Percentiles rank a stretch among this genome's conserved stretches.
Evolutionary conservation across 495 filamentous ascomycete genomes (phyloP).

Genomic region (Xanthoparmelia taractica): DNA sequence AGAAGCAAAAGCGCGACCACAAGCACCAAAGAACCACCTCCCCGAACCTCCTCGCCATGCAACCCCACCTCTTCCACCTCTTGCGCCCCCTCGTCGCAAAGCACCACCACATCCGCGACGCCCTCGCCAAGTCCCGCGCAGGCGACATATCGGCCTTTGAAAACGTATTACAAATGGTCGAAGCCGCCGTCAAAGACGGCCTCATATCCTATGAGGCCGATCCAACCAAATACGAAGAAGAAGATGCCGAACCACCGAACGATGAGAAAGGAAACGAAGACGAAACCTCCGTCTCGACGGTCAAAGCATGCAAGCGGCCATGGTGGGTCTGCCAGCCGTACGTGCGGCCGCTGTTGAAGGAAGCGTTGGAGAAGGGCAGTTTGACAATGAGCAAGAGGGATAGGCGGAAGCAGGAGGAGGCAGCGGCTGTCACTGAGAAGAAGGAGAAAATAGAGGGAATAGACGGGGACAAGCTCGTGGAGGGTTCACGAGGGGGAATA

Average conservation of each 20-base stretch:
- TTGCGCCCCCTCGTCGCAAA: constrained; percentile 68
- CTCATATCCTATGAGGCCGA: constrained; percentile 62
- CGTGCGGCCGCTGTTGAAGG: constrained; percentile 76
- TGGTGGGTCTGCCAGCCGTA: constrained; percentile 95
- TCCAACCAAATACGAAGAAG: constrained; percentile 48
- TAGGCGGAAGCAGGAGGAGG: constrained; percentile 32
- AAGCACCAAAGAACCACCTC: constrained; percentile 45
- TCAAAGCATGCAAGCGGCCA: constrained; percentile 64
- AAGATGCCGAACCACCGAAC: constrained; percentile 30
- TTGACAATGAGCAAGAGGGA: constrained; percentile 58
- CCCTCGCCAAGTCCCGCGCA: constrained; percentile 56
- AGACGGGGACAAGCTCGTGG: too few relatives aligned
- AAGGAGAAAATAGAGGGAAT: too few relatives aligned
- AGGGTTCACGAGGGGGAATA: constrained; percentile 28
- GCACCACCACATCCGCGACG: constrained; percentile 75
- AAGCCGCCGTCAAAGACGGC: constrained; percentile 62
- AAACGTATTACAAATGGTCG: constrained; percentile 56
- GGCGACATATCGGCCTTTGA: constrained; percentile 69
- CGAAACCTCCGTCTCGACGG: constrained; percentile 58
- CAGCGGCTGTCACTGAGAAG: constrained; percentile 27
- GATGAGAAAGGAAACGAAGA: constrained; percentile 20
- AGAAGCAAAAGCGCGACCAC: constrained; percentile 51
- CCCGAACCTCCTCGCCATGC: constrained; percentile 75
- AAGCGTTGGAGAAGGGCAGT: constrained; percentile 75
- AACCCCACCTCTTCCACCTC: constrained; percentile 88